phyloP scores from a whole-genome alignment of 805 yeast genomes.

The Isabelozyma gotoi region DNA sequence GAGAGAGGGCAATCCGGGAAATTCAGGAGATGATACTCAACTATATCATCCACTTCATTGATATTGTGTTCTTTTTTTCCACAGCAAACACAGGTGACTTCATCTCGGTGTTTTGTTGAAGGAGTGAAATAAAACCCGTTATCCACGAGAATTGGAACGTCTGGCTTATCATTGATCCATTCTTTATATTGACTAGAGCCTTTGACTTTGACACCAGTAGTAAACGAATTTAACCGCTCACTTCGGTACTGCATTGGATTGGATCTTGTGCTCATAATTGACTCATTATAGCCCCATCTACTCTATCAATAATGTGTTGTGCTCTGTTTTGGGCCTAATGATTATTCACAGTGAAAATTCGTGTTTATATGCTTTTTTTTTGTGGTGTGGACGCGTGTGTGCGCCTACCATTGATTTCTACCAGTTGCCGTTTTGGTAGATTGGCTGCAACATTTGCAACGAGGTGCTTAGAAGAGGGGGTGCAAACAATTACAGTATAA shows the following conservation, averaged over 20 bases:
- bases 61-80: conserved; percentile 30
- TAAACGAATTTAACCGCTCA: conserved; percentile 20
- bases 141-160: conserved; percentile 39
- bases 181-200: conserved; percentile 11
- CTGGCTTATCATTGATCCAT: conserved; percentile 19
- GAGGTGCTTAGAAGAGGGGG: no score
- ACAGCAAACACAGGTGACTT: conserved; percentile 61
- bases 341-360: not conserved
- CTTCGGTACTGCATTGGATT: conserved; percentile 18
- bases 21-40: conserved; percentile 16
- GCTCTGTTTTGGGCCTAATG: not conserved
- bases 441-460: not conserved
- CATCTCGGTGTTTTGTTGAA: conserved; percentile 42
- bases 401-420: not conserved
- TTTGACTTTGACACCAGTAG: conserved; percentile 13
- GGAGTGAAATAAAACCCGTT: conserved; percentile 66
- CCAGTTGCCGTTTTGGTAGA: not conserved
- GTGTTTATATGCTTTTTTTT: not conserved
- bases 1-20: conserved; percentile 19
- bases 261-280: not conserved
- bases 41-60: conserved; percentile 14
- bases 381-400: not conserved
- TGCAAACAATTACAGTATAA: no score
- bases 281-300: not conserved
- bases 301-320: not conserved